Percentiles rank a stretch among this genome's conserved stretches.
Conservation (phyloP, 805 yeast genomes). For the Pichia exigua region DNA sequence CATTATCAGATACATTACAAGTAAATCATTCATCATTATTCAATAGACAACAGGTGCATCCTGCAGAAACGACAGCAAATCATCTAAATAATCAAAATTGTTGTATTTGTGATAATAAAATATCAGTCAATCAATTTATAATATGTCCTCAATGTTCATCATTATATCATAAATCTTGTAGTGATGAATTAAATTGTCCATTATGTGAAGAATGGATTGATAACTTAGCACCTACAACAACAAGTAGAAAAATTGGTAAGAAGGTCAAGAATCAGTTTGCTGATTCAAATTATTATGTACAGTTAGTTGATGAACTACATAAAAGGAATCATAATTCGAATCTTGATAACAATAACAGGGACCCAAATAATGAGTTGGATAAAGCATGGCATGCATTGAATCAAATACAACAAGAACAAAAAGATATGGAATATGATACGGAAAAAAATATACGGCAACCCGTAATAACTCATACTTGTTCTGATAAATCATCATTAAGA, state of each 20-base stretch:
- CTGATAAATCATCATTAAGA: not conserved
- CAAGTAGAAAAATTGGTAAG: slow-evolving; percentile 1
- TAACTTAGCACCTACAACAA: slow-evolving; percentile 7
- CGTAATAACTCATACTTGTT: not conserved
- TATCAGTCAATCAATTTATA: slow-evolving; percentile 17
- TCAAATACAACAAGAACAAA: not conserved
- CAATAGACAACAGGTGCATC: not conserved
- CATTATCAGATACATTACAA: slow-evolving; percentile 5
- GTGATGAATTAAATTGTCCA: slow-evolving; percentile 27
- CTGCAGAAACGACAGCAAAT: slow-evolving; percentile 9
- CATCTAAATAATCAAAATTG: slow-evolving; percentile 23
- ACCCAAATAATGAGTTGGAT: not conserved
- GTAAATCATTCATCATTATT: not conserved
- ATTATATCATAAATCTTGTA: slow-evolving; percentile 27
- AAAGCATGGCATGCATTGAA: slow-evolving; percentile 12
- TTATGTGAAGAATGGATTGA: slow-evolving; percentile 29
- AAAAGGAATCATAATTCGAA: not conserved
- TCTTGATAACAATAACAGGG: not conserved
- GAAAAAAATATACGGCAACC: not conserved
- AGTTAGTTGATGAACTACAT: slow-evolving; percentile 2
- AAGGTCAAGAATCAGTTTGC: not conserved
- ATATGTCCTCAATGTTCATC: slow-evolving; percentile 28
- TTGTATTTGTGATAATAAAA: slow-evolving; percentile 26
- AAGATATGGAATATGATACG: not conserved
- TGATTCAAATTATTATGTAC: slow-evolving; percentile 2